Percentiles rank a stretch among this genome's conserved stretches.
These are phyloP conservation scores for Sporisorium exsertum DNA, from an alignment of 1,284 basidiomycete genomes.

Conservation along the genomic window DNA sequence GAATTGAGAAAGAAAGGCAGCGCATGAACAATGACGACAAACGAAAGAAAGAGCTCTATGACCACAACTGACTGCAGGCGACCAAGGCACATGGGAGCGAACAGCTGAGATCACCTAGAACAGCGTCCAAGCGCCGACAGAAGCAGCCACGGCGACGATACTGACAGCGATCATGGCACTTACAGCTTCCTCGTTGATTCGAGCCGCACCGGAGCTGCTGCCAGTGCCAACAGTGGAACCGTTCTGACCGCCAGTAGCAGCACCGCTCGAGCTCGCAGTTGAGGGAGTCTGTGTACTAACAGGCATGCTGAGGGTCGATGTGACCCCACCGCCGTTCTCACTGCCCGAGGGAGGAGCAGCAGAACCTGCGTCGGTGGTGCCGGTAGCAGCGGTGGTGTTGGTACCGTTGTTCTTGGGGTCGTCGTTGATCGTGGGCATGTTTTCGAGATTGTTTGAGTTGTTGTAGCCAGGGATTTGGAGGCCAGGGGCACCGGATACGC, in stretches of 20 bases:
- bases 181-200: background rate
- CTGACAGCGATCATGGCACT: conserved; percentile 10
- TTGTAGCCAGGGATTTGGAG: conserved; percentile 40
- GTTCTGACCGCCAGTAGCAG: background rate
- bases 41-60: background rate
- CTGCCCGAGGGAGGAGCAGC: conserved; percentile 3
- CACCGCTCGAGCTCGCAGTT: background rate
- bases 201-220: background rate
- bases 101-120: conserved; percentile 3
- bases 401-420: conserved; percentile 14
- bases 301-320: conserved; percentile 20
- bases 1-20: background rate
- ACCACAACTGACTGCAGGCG: background rate
- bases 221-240: background rate
- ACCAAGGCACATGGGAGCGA: background rate
- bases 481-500: conserved; percentile 16
- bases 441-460: conserved; percentile 26
- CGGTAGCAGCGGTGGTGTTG: background rate
- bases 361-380: background rate
- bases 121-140: conserved; percentile 24
- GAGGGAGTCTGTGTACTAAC: conserved; percentile 11
- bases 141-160: conserved; percentile 13
- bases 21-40: background rate
- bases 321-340: conserved; percentile 3
- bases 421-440: conserved; percentile 40